Evolutionary conservation across 169 alveolate genomes (phyloP), one percentile per base, ranked within the genome.

Genomic region (Eimeria maxima): DNA sequence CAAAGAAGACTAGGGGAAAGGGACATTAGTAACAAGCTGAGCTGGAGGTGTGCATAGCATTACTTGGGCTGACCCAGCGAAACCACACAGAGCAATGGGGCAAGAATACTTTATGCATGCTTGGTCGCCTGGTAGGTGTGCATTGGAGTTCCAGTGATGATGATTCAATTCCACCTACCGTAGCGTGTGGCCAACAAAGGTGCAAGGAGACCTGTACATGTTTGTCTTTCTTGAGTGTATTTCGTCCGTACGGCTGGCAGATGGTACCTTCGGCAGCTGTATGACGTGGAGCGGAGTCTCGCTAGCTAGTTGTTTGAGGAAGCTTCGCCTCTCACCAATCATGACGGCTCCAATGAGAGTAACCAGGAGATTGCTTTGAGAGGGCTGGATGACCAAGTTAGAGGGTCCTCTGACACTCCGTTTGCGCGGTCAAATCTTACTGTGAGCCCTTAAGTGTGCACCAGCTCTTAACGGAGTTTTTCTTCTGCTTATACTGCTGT

Each of bases 221-320:
- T 29, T 29, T 57, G 57, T 29, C 38, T 29, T 33, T 78, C 27
- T 84, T 57, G 29, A 53, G 22, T n/a, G 67, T 47, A 4, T 7
- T 13, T 3, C 10, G 13, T 42, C 57, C 7, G 60, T 33, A 33
- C 57, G 29, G 22, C 76, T 78, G 27, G n/a, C 53, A n/a, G 4
- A 29, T 16, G 33, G n/a, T 93, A 78, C 93, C 93, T 80, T 93
- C 93, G 29, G 96, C 96, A 29, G 92, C 96, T 93, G 42, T 8
- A 29, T 60, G n/a, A 27, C 69, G 45, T 63, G 38, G 10, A 53
- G 13, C 33, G 38, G 22, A 33, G 38, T 29, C 18, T 29, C 93
- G 80, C 45, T 47, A 11, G 80, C 20, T 14, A 13, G 44, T 53
- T 13, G 63, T 20, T 13, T 55, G 80, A 44, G 33, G n/a, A 42